These are phyloP conservation scores for Aspergillus sp. DNA, from an alignment of 2,329 filamentous ascomycete genomes.

Conservation along the genomic window DNA sequence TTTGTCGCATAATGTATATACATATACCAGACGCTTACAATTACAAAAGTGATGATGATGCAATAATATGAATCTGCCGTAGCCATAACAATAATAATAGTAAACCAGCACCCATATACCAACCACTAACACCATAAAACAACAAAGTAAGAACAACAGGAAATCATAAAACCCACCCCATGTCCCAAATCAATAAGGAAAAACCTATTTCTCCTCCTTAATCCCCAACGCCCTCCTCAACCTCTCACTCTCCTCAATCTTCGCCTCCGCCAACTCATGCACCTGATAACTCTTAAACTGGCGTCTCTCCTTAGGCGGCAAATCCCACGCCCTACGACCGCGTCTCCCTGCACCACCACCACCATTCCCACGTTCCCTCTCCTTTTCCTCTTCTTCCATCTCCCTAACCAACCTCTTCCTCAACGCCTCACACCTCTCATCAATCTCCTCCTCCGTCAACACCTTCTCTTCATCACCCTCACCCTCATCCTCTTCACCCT, in stretches of 20 bases:
- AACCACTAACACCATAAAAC: not conserved
- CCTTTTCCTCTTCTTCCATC: conserved; percentile 32
- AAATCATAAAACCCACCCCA: not conserved
- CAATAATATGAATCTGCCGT: not conserved
- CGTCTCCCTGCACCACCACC: conserved; percentile 25
- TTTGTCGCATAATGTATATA: conserved; percentile 38
- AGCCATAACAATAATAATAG: no score
- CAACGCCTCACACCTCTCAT: conserved; percentile 41
- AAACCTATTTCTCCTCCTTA: conserved; percentile 61
- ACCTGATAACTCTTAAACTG: conserved; percentile 89
- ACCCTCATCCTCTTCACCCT: conserved; percentile 32
- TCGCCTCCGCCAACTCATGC: conserved; percentile 92
- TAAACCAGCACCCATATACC: no score
- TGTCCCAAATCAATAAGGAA: not conserved
- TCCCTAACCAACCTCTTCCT: conserved; percentile 54
- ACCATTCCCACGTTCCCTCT: conserved; percentile 11
- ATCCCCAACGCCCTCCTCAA: conserved; percentile 85
- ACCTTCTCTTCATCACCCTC: conserved; percentile 59
- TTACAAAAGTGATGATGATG: conserved; percentile 7
- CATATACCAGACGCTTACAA: conserved; percentile 15
- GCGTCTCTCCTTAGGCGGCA: conserved; percentile 34
- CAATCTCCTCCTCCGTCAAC: conserved; percentile 55
- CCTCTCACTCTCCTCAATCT: conserved; percentile 92
- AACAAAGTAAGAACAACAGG: no score
- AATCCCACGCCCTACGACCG: conserved; percentile 22